Evolutionary conservation across 2,329 filamentous ascomycete species (phyloP).

Genomic region (Fusarium sp.): DNA sequence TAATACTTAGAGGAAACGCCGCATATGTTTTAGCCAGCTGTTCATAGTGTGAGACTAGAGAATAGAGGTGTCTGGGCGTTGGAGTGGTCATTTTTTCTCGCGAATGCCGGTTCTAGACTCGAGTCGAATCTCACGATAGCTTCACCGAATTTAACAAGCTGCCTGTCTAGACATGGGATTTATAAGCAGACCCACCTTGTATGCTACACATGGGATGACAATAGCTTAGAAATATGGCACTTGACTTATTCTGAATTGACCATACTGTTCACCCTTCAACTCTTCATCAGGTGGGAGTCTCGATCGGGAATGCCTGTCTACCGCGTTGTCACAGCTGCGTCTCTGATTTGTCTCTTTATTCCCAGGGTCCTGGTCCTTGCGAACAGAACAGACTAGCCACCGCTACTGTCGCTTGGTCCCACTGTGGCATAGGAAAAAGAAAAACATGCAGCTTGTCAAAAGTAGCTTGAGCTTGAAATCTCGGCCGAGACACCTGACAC

Average conservation of each 20-base stretch:
- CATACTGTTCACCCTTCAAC: not conserved
- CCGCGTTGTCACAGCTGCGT: conserved; percentile 17
- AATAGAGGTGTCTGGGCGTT: conserved; percentile 29
- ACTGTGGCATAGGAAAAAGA: conserved; percentile 25
- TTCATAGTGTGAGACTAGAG: conserved; percentile 34
- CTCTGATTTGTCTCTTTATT: conserved; percentile 26
- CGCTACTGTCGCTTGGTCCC: conserved; percentile 8
- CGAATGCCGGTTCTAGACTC: conserved; percentile 39
- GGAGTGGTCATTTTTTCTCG: conserved; percentile 9
- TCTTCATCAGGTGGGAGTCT: conserved; percentile 6
- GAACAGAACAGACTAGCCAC: not conserved
- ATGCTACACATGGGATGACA: conserved; percentile 14
- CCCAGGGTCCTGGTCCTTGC: conserved; percentile 13
- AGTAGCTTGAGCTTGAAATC: conserved; percentile 38
- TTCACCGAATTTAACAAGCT: conserved; percentile 29
- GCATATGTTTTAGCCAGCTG: conserved; percentile 33
- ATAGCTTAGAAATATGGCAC: conserved; percentile 12
- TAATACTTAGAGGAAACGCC: conserved; percentile 27
- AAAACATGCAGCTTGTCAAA: conserved; percentile 42
- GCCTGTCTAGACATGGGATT: conserved; percentile 20
- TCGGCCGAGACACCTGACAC: conserved; percentile 46
- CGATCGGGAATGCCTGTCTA: conserved; percentile 13
- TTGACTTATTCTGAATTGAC: conserved; percentile 1
- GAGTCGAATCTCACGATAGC: conserved; percentile 39
- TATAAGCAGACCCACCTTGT: conserved; percentile 32